These are phyloP conservation scores for Ascochyta lentis DNA, from an alignment of 2,329 filamentous ascomycete genomes.

Conservation along the genomic window DNA sequence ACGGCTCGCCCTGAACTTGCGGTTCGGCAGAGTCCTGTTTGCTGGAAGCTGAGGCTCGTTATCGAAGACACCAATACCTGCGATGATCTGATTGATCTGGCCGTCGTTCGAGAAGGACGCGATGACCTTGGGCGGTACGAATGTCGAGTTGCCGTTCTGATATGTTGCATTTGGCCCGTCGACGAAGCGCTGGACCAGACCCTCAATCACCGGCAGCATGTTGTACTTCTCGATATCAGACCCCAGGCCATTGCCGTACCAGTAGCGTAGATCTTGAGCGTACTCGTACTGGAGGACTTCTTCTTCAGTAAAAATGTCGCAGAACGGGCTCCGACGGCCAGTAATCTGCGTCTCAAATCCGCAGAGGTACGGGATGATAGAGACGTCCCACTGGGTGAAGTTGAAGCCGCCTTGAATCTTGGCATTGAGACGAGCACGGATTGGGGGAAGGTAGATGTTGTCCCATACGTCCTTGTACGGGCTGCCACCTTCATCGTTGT, in stretches of 20 bases:
- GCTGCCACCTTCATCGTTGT: constrained; percentile 61
- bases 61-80: constrained; percentile 68
- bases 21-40: constrained; percentile 54
- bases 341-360: constrained; percentile 74
- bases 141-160: constrained; percentile 55
- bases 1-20: constrained; percentile 63
- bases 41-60: constrained; percentile 58
- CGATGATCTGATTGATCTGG: constrained; percentile 67
- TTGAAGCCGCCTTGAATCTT: constrained; percentile 63
- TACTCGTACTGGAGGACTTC: constrained; percentile 72
- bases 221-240: constrained; percentile 61
- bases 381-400: constrained; percentile 61
- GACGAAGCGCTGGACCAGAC: constrained; percentile 60
- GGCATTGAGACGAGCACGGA: constrained; percentile 61
- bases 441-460: constrained; percentile 59
- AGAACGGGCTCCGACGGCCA: constrained; percentile 66
- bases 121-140: constrained; percentile 63
- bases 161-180: constrained; percentile 60
- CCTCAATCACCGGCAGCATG: constrained; percentile 67
- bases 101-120: constrained; percentile 71
- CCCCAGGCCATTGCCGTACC: constrained; percentile 68
- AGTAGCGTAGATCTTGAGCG: constrained; percentile 71
- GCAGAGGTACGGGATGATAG: constrained; percentile 71
- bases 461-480: constrained; percentile 58
- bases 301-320: constrained; percentile 65